Percentiles rank a stretch among this genome's conserved stretches.
Evolutionary conservation across 352 stramenopile species (phyloP).

Genomic region (Saprolegnia diclina): DNA sequence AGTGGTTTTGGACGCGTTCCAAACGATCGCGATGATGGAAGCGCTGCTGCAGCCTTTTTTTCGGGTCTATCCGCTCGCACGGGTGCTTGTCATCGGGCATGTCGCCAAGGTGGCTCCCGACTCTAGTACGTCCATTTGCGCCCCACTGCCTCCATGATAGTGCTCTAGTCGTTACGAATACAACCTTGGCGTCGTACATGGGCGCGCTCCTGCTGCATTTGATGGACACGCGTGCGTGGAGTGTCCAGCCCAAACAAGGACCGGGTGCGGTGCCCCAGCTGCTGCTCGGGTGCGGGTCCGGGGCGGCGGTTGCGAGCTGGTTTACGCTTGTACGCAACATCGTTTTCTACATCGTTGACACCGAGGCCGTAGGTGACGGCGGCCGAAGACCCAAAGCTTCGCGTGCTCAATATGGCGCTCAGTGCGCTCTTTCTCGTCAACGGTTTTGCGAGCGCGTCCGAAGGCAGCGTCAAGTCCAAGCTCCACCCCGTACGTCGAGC

Average conservation of each 20-base stretch:
- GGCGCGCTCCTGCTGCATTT: constrained; percentile 46
- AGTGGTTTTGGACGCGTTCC: constrained; percentile 60
- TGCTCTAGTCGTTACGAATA: constrained; percentile 42
- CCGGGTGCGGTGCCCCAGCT: constrained; percentile 57
- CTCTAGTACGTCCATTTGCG: neutral
- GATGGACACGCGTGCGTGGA: constrained; percentile 53
- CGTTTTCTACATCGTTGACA: neutral
- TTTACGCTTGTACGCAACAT: constrained; percentile 27
- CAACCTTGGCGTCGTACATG: constrained; percentile 42
- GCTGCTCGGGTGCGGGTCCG: constrained; percentile 55
- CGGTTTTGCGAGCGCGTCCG: constrained; percentile 20
- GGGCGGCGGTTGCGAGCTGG: constrained; percentile 43
- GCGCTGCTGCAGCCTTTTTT: constrained; percentile 54
- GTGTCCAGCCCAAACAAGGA: constrained; percentile 66
- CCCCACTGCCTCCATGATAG: neutral
- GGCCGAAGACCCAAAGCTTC: constrained; percentile 28
- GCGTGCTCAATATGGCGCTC: constrained; percentile 40
- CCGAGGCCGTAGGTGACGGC: constrained; percentile 12
- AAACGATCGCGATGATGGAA: constrained; percentile 51
- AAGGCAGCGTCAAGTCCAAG: constrained; percentile 17
- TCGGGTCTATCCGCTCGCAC: constrained; percentile 27
- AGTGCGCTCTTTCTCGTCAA: constrained; percentile 59
- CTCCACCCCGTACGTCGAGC: constrained; percentile 5
- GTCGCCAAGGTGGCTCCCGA: neutral
- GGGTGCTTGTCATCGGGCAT: constrained; percentile 16